These are phyloP conservation scores for Opeltia flavorubescens DNA, from an alignment of 495 filamentous ascomycete species.

Conservation along the genomic window DNA sequence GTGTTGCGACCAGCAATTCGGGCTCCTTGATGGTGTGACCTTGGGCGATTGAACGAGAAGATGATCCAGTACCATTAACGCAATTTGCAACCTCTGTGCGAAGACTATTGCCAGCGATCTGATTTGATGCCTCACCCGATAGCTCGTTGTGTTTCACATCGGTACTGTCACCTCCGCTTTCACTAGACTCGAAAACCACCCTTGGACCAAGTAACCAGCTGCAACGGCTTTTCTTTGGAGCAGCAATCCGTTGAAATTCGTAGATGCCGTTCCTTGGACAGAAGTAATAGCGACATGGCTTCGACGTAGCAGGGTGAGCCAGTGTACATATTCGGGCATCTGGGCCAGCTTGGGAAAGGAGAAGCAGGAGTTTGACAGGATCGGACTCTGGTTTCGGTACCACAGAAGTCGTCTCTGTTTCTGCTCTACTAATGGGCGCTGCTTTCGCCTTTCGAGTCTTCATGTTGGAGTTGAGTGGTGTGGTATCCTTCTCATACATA, in stretches of 20 bases:
- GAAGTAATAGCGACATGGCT: constrained; percentile 59
- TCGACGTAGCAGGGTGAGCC: constrained; percentile 56
- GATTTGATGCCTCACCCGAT: constrained; percentile 1
- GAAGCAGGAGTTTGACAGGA: constrained; percentile 60
- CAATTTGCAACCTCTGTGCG: neutral
- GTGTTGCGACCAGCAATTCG: constrained; percentile 68
- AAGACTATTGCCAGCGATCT: constrained; percentile 5
- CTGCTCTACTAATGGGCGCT: no score
- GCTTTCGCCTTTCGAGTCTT: no score
- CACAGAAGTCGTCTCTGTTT: no score
- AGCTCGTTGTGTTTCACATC: constrained; percentile 5
- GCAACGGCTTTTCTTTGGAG: constrained; percentile 42
- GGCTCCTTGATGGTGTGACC: constrained; percentile 44
- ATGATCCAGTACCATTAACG: constrained; percentile 3
- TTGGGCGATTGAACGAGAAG: no score
- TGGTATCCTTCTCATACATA: no score
- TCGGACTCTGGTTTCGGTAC: constrained; percentile 14
- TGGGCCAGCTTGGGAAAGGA: constrained; percentile 51
- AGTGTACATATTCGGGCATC: constrained; percentile 62
- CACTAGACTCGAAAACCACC: constrained; percentile 24
- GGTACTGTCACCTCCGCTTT: constrained; percentile 1
- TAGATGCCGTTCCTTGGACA: constrained; percentile 69
- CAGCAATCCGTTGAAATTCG: constrained; percentile 69
- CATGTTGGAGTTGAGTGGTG: no score
- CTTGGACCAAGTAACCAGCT: constrained; percentile 46